Base-by-base conservation (phyloP, 2,329 filamentous ascomycete genomes). In the Pestalotiopsis sp. region DNA sequence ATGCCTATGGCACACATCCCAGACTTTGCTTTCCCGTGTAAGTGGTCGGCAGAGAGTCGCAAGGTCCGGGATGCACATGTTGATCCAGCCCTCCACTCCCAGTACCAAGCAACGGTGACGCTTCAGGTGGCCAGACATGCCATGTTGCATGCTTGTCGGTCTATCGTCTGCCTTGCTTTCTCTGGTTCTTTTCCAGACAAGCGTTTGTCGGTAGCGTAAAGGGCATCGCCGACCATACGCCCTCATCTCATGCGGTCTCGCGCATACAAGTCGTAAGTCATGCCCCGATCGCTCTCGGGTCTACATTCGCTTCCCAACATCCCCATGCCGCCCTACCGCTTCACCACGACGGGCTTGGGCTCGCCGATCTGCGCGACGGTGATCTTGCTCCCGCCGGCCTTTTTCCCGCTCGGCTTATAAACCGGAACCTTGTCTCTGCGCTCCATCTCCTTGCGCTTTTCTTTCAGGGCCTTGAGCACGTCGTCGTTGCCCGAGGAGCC, bases 361-460 rank as follows among this genome's bases (percentile, higher is more conserved):
- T 12, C 25, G 17, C 59, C 36, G 20, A 62, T 62, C 31, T 62
- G 59, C n/a, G 27, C 59, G 6, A 20, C 20, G 6, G 45, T 52
- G 20, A 52, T 52, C n/a, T 52, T 52, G 41, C 45, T 20, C 20
- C 17, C 17, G 14, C 45, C 45, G 59, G 27, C 17, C 27, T 36
- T 63, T 9, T 23, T 63, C 17, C 31, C 38, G 3, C 7, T 23
- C 7, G 61, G 61, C 41, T 64, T 64, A 9, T 49, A 23, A 11
- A 52, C 45, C n/a, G 45, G 45, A 11, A 52, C 20, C n/a, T 52
- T 52, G 45, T 52, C 45, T n/a, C 45, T n/a, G 45, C 45, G 45
- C 45, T 64, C 39, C n/a, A 39, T 39, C 61, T 23, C 61, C 36
- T 64, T 64, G 36, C 25, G 36, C 38, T 49, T 64, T 6, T 64